A percentile compares a stretch with the other conserved stretches of the same genome.
These are phyloP conservation scores for Pseudonitzschia multiseries DNA, from an alignment of 108 stramenopile species.

Conservation along the genomic window DNA sequence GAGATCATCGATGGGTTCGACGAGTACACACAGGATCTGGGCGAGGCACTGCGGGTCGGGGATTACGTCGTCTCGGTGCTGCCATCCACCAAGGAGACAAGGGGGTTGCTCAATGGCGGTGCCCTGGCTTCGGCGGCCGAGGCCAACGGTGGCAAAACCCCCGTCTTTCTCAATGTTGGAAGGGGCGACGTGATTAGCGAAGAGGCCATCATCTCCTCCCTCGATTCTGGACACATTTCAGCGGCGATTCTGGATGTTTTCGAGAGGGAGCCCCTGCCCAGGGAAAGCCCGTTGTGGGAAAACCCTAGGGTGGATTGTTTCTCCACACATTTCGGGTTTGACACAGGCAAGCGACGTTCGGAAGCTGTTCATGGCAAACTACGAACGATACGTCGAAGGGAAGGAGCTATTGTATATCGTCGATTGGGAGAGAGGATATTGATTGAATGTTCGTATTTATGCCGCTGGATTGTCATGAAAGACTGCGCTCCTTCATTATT, in stretches of 20 bases:
- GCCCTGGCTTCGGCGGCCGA: slow-evolving; percentile 33
- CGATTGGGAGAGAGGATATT: slow-evolving; percentile 52
- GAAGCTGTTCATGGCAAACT: slow-evolving; percentile 41
- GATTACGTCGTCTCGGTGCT: slow-evolving; percentile 57
- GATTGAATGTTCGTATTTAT: slow-evolving; percentile 17
- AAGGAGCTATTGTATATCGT: slow-evolving; percentile 38
- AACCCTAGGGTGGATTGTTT: slow-evolving; percentile 38
- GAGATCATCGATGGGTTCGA: slow-evolving; percentile 23
- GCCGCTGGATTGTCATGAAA: neutral
- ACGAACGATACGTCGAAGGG: slow-evolving; percentile 46
- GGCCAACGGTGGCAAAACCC: slow-evolving; percentile 41
- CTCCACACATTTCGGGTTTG: slow-evolving; percentile 50
- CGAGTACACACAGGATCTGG: slow-evolving; percentile 36
- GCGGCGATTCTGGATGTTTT: slow-evolving; percentile 61
- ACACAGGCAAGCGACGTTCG: slow-evolving; percentile 42
- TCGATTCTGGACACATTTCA: slow-evolving; percentile 42
- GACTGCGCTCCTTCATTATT: too few relatives aligned
- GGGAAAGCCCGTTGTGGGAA: slow-evolving; percentile 40
- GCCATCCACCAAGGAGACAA: slow-evolving; percentile 45
- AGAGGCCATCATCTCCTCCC: slow-evolving; percentile 29
- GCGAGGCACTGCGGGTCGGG: slow-evolving; percentile 33
- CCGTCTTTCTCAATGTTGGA: slow-evolving; percentile 56
- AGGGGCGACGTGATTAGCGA: slow-evolving; percentile 50
- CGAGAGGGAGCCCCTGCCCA: slow-evolving; percentile 44
- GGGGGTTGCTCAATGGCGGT: slow-evolving; percentile 31